Conservation (phyloP, 169 alveolate genomes). For the Plasmodium reichenowi region DNA sequence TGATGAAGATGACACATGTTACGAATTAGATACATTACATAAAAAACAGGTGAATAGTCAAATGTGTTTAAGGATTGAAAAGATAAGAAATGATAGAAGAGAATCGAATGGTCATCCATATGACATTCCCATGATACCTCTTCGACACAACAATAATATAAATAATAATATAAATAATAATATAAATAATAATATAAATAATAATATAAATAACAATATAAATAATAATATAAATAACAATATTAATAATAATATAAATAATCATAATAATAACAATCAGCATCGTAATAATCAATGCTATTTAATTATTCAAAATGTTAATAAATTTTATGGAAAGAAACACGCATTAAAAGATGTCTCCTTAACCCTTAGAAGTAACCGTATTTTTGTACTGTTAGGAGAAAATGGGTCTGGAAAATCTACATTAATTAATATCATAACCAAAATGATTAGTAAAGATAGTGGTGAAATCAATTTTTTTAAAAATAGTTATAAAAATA, state of each 20-base stretch:
- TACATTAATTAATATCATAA: conserved; percentile 62
- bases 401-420: conserved; percentile 77
- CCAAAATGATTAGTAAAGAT: conserved; percentile 45
- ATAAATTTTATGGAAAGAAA: conserved; percentile 61
- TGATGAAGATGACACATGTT: neutral
- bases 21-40: neutral
- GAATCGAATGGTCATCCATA: neutral
- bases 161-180: neutral
- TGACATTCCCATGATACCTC: neutral
- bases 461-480: conserved; percentile 50
- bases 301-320: conserved; percentile 42
- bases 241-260: neutral
- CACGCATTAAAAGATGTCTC: conserved; percentile 51
- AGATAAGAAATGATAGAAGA: neutral
- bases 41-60: neutral
- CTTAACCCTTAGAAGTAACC: conserved; percentile 25
- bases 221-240: neutral
- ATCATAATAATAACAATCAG: neutral
- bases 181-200: neutral
- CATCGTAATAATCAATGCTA: neutral
- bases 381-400: conserved; percentile 62
- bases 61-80: neutral
- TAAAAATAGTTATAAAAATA: conserved; percentile 11
- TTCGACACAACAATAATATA: neutral
- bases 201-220: neutral